Conservation (phyloP, 345 rosid species). For the Brassica incana region DNA sequence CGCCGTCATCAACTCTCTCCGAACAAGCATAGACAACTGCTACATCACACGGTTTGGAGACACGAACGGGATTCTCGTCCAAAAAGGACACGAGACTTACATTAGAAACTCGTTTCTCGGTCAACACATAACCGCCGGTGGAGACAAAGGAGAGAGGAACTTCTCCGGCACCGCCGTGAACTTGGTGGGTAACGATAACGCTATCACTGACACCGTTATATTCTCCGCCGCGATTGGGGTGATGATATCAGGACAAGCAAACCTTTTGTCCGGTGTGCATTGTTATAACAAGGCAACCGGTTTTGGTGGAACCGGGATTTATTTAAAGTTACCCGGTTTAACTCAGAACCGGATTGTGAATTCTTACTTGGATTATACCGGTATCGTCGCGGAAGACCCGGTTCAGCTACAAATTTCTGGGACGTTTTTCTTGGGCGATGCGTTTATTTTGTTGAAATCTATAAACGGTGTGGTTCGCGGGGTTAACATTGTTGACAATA, state of each 20-base stretch:
- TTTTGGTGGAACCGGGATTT: slow-evolving; percentile 89
- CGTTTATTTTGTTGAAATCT: slow-evolving; percentile 55
- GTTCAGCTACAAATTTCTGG: slow-evolving; percentile 65
- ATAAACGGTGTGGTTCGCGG: slow-evolving; percentile 59
- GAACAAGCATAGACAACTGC: slow-evolving; percentile 82
- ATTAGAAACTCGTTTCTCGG: slow-evolving; percentile 84
- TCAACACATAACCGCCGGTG: slow-evolving; percentile 90
- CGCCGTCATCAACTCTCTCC: slow-evolving; percentile 66
- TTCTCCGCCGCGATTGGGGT: slow-evolving; percentile 78
- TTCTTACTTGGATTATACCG: slow-evolving; percentile 60
- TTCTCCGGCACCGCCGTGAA: slow-evolving; percentile 73
- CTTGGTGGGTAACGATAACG: slow-evolving; percentile 55
- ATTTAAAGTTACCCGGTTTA: slow-evolving; percentile 62
- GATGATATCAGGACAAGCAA: slow-evolving; percentile 73
- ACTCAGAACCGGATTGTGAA: slow-evolving; percentile 61
- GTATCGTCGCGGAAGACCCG: slow-evolving; percentile 88
- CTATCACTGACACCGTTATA: slow-evolving; percentile 78
- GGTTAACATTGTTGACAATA: slow-evolving; percentile 73
- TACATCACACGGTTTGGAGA: slow-evolving; percentile 66
- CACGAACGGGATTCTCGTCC: slow-evolving; percentile 67
- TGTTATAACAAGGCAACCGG: slow-evolving; percentile 83
- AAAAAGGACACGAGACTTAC: slow-evolving; percentile 80
- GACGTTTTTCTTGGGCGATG: slow-evolving; percentile 78
- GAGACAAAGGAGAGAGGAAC: slow-evolving; percentile 61
- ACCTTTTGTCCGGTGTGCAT: slow-evolving; percentile 73